Base-by-base conservation (phyloP, 768 basidiomycete genomes). In the Termitomyces titanicus region DNA sequence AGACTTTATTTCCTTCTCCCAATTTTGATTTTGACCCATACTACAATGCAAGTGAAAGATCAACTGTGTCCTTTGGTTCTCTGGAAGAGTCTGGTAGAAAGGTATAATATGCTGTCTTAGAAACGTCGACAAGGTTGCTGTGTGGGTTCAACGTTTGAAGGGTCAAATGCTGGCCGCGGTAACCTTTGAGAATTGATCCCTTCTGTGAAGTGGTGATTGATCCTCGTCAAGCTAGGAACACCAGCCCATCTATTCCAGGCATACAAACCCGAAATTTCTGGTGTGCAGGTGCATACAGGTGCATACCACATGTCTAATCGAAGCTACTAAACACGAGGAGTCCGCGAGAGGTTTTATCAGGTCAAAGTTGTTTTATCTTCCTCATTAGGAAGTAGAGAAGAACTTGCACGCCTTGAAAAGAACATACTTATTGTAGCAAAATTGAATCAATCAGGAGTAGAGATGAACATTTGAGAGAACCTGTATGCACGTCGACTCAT, bases 1-100 rank as follows among this genome's bases (percentile, higher is more conserved):
- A 20, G n/a, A 5, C 8, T 18, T 55, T 4, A 55, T 35, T 18
- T 55, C 54, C 35, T 50, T 55, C 48, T 49, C 49, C 54, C 54
- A 55, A 6, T 49, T 49, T 27, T 24, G 48, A 49, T 37, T 49
- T 10, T 49, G 48, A 27, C 48, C 48, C 48, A 49, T 48, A 25
- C 35, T 37, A 35, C 3, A 24, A 43, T 24, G n/a, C n/a, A n/a
- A n/a, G n/a, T n/a, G 17, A 27, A 15, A 17, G 25, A 15, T 44
- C 8, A 27, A 44, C 10, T 13, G 7, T 43, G 2, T n/a, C 9
- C 22, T 48, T 25, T 37, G 17, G 10, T 24, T 34, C 10, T 35
- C 22, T 12, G 5, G 0, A 8, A 33, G 31, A 37, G 17, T 13
- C 5, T n/a, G 17, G 35, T 25, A 25, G 24, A 37, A 12, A 48